A percentile compares a stretch with the other conserved stretches of the same genome.
Evolutionary conservation across 148 eudicot genomes (phyloP).

Genomic region (Rhododendron vialii): DNA sequence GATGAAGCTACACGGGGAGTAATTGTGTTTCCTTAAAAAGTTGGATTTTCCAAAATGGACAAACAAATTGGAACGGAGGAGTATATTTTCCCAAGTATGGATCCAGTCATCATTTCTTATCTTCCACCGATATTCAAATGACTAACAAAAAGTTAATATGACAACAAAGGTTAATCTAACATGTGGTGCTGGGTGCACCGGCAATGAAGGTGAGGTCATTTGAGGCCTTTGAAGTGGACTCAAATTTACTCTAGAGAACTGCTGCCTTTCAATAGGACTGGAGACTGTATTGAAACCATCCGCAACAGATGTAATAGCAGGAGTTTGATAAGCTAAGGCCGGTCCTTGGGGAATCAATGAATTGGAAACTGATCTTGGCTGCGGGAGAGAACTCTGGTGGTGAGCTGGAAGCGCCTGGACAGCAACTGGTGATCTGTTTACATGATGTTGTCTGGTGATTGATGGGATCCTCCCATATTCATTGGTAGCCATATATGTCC

Average conservation of each 20-base stretch:
- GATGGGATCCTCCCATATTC: slow-evolving; percentile 35
- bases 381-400: slow-evolving; percentile 22
- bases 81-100: background rate
- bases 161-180: slow-evolving; percentile 19
- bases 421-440: slow-evolving; percentile 41
- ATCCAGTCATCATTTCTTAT: slow-evolving; percentile 4
- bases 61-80: background rate
- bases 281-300: slow-evolving; percentile 8
- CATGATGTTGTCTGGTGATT: slow-evolving; percentile 26
- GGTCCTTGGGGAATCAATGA: slow-evolving; percentile 18
- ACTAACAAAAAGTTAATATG: background rate
- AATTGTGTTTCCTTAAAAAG: background rate
- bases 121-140: background rate
- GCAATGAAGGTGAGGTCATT: slow-evolving; percentile 24
- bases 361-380: slow-evolving; percentile 25
- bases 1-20: background rate
- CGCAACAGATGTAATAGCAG: slow-evolving; percentile 13
- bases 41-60: background rate
- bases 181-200: slow-evolving; percentile 29
- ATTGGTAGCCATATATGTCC: slow-evolving; percentile 22
- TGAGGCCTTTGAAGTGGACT: slow-evolving; percentile 23
- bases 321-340: slow-evolving; percentile 30
- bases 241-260: slow-evolving; percentile 12
- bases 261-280: slow-evolving; percentile 34
- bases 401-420: slow-evolving; percentile 64